Conservation (phyloP, 2,329 filamentous ascomycete genomes). For the Ceratocystis papillata region DNA sequence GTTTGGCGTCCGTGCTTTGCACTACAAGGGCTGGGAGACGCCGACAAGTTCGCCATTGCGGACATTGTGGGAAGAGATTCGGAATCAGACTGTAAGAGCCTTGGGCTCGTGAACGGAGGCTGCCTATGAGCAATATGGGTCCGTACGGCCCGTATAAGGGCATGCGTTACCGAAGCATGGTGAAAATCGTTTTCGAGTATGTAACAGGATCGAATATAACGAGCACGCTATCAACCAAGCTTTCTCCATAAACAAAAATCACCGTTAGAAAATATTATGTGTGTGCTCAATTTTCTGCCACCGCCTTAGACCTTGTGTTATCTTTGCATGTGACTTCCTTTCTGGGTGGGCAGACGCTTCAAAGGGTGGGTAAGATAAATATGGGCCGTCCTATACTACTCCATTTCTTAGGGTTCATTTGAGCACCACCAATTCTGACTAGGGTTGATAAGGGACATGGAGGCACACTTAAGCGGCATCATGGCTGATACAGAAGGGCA, state of each 20-base stretch:
- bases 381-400: neutral
- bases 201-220: too few species aligned
- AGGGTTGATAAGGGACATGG: too few species aligned
- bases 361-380: neutral
- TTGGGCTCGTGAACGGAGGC: slow-evolving; percentile 6
- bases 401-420: neutral
- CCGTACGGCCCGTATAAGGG: neutral
- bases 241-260: neutral
- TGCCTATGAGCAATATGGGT: neutral
- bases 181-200: too few species aligned
- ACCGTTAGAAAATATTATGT: neutral
- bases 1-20: slow-evolving; percentile 21
- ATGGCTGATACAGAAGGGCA: too few species aligned
- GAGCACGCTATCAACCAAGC: too few species aligned
- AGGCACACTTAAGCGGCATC: too few species aligned
- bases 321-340: neutral
- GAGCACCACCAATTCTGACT: neutral
- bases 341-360: neutral
- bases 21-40: slow-evolving; percentile 24
- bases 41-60: slow-evolving; percentile 12
- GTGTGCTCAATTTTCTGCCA: neutral
- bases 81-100: neutral
- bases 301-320: neutral
- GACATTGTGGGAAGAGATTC: slow-evolving; percentile 17
- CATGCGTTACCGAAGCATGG: too few species aligned